Evolutionary conservation across 495 filamentous ascomycete genomes (phyloP), one percentile per base, ranked within the genome.

Genomic region (Copromyces sp.): DNA sequence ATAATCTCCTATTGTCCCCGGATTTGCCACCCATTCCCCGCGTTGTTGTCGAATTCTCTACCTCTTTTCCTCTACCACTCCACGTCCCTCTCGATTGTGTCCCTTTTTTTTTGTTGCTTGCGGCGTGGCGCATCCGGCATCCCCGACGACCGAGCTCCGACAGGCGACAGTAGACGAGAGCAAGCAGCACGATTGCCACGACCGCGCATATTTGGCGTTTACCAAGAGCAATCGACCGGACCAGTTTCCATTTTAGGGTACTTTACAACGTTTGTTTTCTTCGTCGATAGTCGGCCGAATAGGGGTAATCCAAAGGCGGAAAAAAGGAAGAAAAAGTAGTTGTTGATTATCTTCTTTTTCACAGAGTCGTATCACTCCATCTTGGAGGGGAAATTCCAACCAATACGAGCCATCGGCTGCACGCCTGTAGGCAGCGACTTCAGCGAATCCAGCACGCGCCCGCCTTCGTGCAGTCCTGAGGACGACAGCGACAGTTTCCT

Each of bases 401-500:
- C 45, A 53, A 53, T 53, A 53, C 45, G 20, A 53, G 20, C 45
- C 45, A 32, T 35, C 29, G 53, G 14, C 17, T 65, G 29, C 53
- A 17, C 16, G 53, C 14, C 53, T 35, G 53, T 35, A 65, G 29
- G 53, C 53, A 37, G 5, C 53, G 53, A 61, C 20, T 45, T 39
- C 12, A 42, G 69, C 70, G 35, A 70, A 75, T 74, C 68, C 69
- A 61, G 45, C 74, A 79, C 77, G 76, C 76, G 74, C 77, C 76
- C 61, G 70, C 24, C 59, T 59, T 29, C 72, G 65, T 29, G 38
- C 70, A 73, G 38, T 59, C 32, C 20, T 38, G 41, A 61, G 65
- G 47, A 29, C 65, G 45, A 29, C 24, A 32, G 39, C 69, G 68
- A 61, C 70, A 68, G 12, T 74, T 78, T 71, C 74, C 72, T 40